Evolutionary conservation across 2,329 filamentous ascomycete species (phyloP), one percentile per base, ranked within the genome.

Genomic region (Pseudogymnoascus sp.): DNA sequence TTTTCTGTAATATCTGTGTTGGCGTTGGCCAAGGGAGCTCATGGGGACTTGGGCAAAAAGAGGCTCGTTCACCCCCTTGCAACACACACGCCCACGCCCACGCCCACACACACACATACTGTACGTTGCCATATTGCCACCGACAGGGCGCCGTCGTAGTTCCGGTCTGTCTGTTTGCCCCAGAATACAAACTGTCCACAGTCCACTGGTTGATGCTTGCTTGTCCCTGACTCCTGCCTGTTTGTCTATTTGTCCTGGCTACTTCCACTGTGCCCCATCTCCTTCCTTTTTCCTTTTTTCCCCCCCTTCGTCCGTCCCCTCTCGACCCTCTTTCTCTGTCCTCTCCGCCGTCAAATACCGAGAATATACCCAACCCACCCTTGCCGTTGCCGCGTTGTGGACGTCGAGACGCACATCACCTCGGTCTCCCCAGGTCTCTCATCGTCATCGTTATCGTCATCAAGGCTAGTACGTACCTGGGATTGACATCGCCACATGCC

Each of bases 401-500:
- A 11, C 43, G 8, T 28, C 43, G 43, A 30, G 25, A n/a, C 22
- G 43, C 43, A 50, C 43, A 50, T 50, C 43, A 50, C 43, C 22
- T 50, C 43, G 43, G 43, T 3, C 43, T 43, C 39, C 20, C 39
- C 20, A 43, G 39, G 16, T 43, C n/a, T 30, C 22, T 6, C 20
- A 47, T 28, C 25, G 25, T 30, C 25, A 43, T 25, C 39, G 4
- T 5, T 7, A 50, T 50, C 43, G 43, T 50, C 43, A 50, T 50
- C 25, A 22, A 11, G 14, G 43, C 7, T 6, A 22, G 25, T 50
- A 50, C 43, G 43, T 50, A 50, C 43, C 25, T 6, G 22, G 8
- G 43, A 50, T 50, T 30, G 28, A 30, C 43, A 50, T 50, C 43
- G 43, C 43, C 43, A 50, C 43, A 50, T 25, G 43, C 41, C 41